Percentiles rank a stretch among this genome's conserved stretches.
Conservation (phyloP, 805 yeast genomes). For the Saccharomycopsis olivae region DNA sequence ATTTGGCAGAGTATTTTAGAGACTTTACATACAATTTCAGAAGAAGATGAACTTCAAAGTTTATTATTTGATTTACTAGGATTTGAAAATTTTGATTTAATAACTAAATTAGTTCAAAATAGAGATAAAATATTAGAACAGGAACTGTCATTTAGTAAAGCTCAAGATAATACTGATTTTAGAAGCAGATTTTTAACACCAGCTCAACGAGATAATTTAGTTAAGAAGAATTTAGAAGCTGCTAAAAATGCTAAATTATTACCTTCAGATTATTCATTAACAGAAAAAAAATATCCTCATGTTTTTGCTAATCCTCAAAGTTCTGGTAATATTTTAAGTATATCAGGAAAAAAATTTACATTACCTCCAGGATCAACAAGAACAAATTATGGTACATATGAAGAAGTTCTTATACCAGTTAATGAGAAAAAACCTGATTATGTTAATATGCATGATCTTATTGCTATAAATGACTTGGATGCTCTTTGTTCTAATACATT, state of each 20-base stretch:
- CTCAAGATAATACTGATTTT: slow-evolving; percentile 19
- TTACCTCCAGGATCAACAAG: slow-evolving; percentile 78
- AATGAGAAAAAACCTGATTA: slow-evolving; percentile 38
- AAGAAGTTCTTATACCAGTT: slow-evolving; percentile 77
- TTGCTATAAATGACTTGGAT: slow-evolving; percentile 58
- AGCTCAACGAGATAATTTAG: slow-evolving; percentile 44
- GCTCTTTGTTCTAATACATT: slow-evolving; percentile 76
- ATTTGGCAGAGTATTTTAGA: slow-evolving; percentile 25
- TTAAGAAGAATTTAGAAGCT: slow-evolving; percentile 36
- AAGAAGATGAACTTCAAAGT: slow-evolving; percentile 55
- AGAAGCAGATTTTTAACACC: slow-evolving; percentile 33
- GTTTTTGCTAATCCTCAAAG: slow-evolving; percentile 47
- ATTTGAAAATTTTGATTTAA: slow-evolving; percentile 73
- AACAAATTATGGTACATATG: slow-evolving; percentile 49
- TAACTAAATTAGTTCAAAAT: slow-evolving; percentile 48
- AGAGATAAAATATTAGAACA: slow-evolving; percentile 26
- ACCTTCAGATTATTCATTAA: slow-evolving; percentile 22
- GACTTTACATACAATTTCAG: slow-evolving; percentile 25
- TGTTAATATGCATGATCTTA: slow-evolving; percentile 34
- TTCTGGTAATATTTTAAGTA: slow-evolving; percentile 56
- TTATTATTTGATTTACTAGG: slow-evolving; percentile 74
- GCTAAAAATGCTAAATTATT: slow-evolving; percentile 40
- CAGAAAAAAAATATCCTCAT: slow-evolving; percentile 62
- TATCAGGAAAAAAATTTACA: slow-evolving; percentile 70
- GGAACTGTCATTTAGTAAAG: slow-evolving; percentile 17